Conservation (phyloP, 2,329 filamentous ascomycete species). For the Arthrobotrys sphaeroides region DNA sequence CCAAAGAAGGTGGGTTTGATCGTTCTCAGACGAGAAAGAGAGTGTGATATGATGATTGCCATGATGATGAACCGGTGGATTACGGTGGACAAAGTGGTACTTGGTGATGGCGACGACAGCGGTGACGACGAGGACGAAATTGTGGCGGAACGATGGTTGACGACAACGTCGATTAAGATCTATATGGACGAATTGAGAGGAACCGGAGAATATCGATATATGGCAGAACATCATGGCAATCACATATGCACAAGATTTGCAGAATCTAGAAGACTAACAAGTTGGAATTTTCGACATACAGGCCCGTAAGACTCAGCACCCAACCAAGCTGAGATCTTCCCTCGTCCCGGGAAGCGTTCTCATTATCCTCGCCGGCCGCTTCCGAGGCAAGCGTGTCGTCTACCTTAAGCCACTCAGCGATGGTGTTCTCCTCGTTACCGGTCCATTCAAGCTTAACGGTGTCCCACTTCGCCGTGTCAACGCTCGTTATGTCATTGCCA, state of each 20-base stretch:
- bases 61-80: constrained; percentile 45
- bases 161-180: background rate
- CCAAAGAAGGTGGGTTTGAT: constrained; percentile 86
- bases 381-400: constrained; percentile 99
- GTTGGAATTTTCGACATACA: constrained; percentile 63
- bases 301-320: constrained; percentile 92
- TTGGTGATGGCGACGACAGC: constrained; percentile 1
- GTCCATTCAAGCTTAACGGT: constrained; percentile 99
- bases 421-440: constrained; percentile 98
- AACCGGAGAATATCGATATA: background rate
- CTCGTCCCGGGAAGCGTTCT: constrained; percentile 95
- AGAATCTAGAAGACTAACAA: constrained; percentile 16
- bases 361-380: constrained; percentile 98
- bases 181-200: background rate
- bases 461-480: constrained; percentile 95
- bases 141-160: no score
- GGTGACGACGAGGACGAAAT: background rate
- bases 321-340: constrained; percentile 84
- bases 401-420: constrained; percentile 97
- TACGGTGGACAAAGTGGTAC: constrained; percentile 3
- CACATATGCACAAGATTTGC: constrained; percentile 42
- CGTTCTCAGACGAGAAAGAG: constrained; percentile 11
- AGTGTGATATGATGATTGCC: constrained; percentile 13
- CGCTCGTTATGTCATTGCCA: constrained; percentile 92
- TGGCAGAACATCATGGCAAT: background rate